Base-by-base conservation (phyloP, 164 flowering plant species). In the Cinnamomum chago region DNA sequence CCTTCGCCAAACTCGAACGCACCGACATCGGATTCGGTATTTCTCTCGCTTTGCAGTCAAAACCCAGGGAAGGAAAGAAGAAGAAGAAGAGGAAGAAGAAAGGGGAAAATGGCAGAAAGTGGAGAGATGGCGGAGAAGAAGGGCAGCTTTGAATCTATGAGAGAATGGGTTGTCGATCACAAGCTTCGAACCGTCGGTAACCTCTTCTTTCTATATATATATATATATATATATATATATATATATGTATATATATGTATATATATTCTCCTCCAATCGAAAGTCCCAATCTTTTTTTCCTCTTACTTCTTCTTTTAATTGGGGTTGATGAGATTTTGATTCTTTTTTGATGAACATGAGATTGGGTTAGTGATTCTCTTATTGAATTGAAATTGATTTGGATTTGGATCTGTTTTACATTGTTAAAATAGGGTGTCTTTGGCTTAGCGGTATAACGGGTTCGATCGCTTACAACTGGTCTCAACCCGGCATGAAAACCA, bases 391-490 rank as follows among this genome's bases (percentile, higher is more conserved):
- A 50, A 65, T 52, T 65, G 12, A 24, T 33, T 35, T 40, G 47
- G 14, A 13, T 69, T 71, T 70, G 62, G 30, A n/a, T 25, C 55
- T 15, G 28, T n/a, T 2, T 50, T 70, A 30, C 35, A 30, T 0
- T 22, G 23, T 47, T 40, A 3, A 25, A 67, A 52, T 62, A 90
- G 98, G 92, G 33, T 81, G 85, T 73, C 77, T 93, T 11, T 93
- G 98, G 98, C 87, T 90, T 15, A 88, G 92, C 69, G 94, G 97
- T 11, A 71, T 93, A 13, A 77, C 90, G 70, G 98, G 98, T 67
- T 93, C 97, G 6, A 83, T 90, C 35, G 97, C 95, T 5, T 93
- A 92, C 83, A 92, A 93, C 72, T 93, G 97, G 98, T 88, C 95
- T 65, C 89, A 72, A n/a, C 98, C 98, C 67, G 82, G 68, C 79